Evolutionary conservation across 306 rosid genomes (phyloP).

Genomic region (Casuarina glauca): DNA sequence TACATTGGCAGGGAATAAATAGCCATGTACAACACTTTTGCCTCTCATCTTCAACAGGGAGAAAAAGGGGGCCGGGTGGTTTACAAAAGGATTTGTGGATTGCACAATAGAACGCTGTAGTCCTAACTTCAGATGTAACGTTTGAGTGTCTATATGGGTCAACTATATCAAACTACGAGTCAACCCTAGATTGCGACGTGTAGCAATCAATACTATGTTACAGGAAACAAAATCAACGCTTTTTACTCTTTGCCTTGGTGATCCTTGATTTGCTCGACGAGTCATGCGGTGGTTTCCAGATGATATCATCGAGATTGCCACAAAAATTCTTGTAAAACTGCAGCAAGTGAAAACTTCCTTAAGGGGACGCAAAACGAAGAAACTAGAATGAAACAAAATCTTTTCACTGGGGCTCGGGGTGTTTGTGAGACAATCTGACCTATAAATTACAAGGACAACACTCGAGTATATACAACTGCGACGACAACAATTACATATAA

Average conservation of each 20-base stretch:
- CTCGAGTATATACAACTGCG: background rate
- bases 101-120: constrained; percentile 2
- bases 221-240: constrained; percentile 38
- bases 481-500: constrained; percentile 21
- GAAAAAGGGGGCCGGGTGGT: background rate
- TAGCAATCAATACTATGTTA: constrained; percentile 1
- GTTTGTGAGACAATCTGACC: constrained; percentile 4
- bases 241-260: constrained; percentile 57
- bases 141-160: constrained; percentile 12
- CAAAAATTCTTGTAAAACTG: constrained; percentile 83
- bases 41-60: background rate
- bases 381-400: background rate
- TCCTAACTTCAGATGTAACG: background rate
- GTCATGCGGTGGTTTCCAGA: constrained; percentile 81
- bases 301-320: constrained; percentile 86
- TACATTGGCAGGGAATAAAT: background rate
- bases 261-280: constrained; percentile 59
- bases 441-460: background rate
- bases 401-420: no score
- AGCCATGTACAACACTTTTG: background rate
- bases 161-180: constrained; percentile 34
- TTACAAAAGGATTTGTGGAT: background rate
- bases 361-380: constrained; percentile 2
- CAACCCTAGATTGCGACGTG: background rate
- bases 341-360: constrained; percentile 6